Evolutionary conservation across 2,329 filamentous ascomycete genomes (phyloP).

Genomic region (Fusarium floridanum): DNA sequence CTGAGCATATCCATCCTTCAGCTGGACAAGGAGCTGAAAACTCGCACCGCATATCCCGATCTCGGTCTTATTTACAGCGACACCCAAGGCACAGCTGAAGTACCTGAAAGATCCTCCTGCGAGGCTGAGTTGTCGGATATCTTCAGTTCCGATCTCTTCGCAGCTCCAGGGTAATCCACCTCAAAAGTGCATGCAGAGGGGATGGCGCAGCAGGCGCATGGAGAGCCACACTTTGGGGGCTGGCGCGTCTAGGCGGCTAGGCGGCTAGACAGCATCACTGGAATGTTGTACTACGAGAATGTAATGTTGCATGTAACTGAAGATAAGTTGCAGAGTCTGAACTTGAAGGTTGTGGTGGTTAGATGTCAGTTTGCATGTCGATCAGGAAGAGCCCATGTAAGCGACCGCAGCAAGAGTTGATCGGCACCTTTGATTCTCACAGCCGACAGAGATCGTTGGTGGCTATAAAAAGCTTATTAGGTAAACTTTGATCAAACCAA

Average conservation of each 20-base stretch:
- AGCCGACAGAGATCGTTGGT: conserved; percentile 8
- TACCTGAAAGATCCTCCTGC: background rate
- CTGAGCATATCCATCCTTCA: background rate
- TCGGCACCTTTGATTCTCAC: conserved; percentile 3
- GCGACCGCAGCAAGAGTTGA: background rate
- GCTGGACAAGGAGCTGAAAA: background rate
- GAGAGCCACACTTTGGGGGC: conserved; percentile 14
- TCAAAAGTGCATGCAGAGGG: background rate
- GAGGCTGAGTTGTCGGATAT: conserved; percentile 5
- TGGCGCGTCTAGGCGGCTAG: conserved; percentile 32
- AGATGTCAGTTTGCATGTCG: background rate
- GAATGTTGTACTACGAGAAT: background rate
- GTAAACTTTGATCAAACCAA: background rate
- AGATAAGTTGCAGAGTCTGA: conserved; percentile 17
- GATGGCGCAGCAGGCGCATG: conserved; percentile 15
- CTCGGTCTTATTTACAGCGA: background rate
- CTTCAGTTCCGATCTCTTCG: conserved; percentile 1
- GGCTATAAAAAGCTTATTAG: background rate
- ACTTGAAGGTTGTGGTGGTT: background rate
- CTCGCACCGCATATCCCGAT: background rate
- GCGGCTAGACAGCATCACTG: conserved; percentile 19
- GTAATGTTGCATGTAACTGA: background rate
- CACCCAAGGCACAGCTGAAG: background rate
- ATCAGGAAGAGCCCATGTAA: background rate
- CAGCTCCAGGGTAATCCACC: conserved; percentile 16